These are phyloP conservation scores for Malassezia sympodialis DNA, from an alignment of 1,284 basidiomycete genomes.

Conservation along the genomic window DNA sequence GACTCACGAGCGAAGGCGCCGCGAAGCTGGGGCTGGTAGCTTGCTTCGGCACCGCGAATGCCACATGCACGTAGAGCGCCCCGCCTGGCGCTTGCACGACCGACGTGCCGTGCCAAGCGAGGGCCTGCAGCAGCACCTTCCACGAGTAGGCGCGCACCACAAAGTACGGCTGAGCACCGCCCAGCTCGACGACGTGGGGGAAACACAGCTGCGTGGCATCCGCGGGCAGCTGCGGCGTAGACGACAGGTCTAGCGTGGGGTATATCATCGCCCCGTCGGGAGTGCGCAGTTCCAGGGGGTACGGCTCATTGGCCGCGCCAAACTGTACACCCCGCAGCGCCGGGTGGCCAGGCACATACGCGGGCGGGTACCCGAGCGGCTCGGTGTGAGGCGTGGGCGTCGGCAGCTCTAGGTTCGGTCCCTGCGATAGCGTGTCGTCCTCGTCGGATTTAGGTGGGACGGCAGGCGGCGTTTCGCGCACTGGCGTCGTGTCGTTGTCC, in stretches of 20 bases:
- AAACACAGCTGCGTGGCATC: conserved; percentile 7
- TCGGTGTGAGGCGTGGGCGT: neutral
- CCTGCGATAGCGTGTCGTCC: neutral
- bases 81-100: neutral
- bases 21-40: neutral
- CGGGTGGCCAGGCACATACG: conserved; percentile 9
- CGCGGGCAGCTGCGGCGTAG: neutral
- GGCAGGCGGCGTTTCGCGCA: neutral
- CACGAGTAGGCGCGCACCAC: conserved; percentile 17
- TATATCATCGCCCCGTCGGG: conserved; percentile 3
- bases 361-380: conserved; percentile 8
- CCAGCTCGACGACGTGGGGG: conserved; percentile 5
- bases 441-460: neutral
- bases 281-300: neutral
- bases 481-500: neutral
- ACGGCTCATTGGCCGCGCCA: conserved; percentile 3
- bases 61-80: conserved; percentile 7
- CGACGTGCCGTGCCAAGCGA: conserved; percentile 17
- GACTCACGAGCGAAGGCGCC: conserved; percentile 2
- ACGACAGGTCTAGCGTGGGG: conserved; percentile 5
- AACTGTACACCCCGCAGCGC: conserved; percentile 17
- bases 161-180: conserved; percentile 2
- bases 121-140: conserved; percentile 14
- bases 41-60: conserved; percentile 6
- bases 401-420: neutral